phyloP scores from a whole-genome alignment of 2,329 filamentous ascomycete genomes.

The Hymenoscyphus linearis region DNA sequence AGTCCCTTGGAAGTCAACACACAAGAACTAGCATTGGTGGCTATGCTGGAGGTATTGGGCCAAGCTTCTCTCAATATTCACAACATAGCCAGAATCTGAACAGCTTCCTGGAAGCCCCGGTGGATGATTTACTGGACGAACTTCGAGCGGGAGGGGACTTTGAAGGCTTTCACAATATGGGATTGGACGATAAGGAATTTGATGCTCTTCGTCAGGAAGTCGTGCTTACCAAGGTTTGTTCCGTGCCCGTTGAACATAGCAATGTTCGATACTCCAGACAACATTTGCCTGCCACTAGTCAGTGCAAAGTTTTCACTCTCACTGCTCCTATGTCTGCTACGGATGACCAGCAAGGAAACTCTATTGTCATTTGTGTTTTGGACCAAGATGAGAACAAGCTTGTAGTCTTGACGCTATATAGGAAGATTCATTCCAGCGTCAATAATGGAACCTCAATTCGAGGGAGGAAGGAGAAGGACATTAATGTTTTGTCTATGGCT shows the following conservation, averaged over 20 bases:
- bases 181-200: conserved; percentile 64
- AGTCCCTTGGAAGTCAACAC: conserved; percentile 68
- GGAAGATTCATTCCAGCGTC: conserved; percentile 33
- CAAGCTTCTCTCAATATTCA: conserved; percentile 20
- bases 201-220: conserved; percentile 69
- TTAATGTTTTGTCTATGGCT: conserved; percentile 26
- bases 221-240: conserved; percentile 66
- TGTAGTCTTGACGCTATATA: conserved; percentile 58
- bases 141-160: conserved; percentile 56
- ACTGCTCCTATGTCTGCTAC: conserved; percentile 51
- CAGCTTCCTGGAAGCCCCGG: conserved; percentile 61
- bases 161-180: conserved; percentile 68
- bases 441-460: conserved; percentile 10
- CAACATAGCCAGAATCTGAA: conserved; percentile 43
- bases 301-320: conserved; percentile 64
- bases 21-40: conserved; percentile 50
- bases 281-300: conserved; percentile 45
- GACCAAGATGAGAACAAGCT: conserved; percentile 63
- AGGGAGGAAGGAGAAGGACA: conserved; percentile 31
- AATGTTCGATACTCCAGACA: conserved; percentile 57
- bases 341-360: conserved; percentile 47
- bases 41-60: conserved; percentile 35
- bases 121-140: conserved; percentile 66
- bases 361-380: conserved; percentile 63
- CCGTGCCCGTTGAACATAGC: conserved; percentile 55